These are phyloP conservation scores for Coemansia guatemalensis DNA, from an alignment of 192 early-diverging fungal genomes.

Conservation along the genomic window DNA sequence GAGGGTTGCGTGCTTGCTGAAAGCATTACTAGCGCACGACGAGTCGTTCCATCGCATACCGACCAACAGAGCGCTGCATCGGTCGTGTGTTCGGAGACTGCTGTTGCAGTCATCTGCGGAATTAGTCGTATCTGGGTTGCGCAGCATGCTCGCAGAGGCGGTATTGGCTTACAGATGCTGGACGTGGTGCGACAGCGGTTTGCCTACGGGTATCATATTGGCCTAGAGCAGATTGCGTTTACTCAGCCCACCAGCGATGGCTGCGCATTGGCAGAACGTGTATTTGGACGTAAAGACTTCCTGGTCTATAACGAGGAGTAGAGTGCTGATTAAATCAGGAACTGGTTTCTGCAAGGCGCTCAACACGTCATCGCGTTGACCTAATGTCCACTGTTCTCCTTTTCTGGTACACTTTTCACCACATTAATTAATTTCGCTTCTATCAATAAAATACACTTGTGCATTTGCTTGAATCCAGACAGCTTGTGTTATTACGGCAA, in stretches of 20 bases:
- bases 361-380: background rate
- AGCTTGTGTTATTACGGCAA: conserved; percentile 2
- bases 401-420: background rate
- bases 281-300: conserved; percentile 54
- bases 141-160: conserved; percentile 40
- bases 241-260: conserved; percentile 57
- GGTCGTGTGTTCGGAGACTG: conserved; percentile 1
- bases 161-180: conserved; percentile 46
- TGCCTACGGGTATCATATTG: conserved; percentile 47
- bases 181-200: conserved; percentile 41
- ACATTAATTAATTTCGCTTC: background rate
- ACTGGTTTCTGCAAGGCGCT: background rate
- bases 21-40: conserved; percentile 22
- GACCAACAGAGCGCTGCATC: background rate
- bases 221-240: conserved; percentile 42
- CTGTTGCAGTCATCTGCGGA: conserved; percentile 42
- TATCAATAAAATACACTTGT: background rate
- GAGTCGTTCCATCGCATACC: conserved; percentile 11
- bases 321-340: background rate
- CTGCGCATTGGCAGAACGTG: conserved; percentile 43
- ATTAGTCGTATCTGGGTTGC: conserved; percentile 61
- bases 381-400: background rate
- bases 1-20: conserved; percentile 56
- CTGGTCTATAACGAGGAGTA: conserved; percentile 52
- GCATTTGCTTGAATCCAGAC: conserved; percentile 5